Evolutionary conservation across 225 moss, liverwort and hornwort genomes (phyloP), one percentile per base, ranked within the genome.

Genomic region (Asterella californica): DNA sequence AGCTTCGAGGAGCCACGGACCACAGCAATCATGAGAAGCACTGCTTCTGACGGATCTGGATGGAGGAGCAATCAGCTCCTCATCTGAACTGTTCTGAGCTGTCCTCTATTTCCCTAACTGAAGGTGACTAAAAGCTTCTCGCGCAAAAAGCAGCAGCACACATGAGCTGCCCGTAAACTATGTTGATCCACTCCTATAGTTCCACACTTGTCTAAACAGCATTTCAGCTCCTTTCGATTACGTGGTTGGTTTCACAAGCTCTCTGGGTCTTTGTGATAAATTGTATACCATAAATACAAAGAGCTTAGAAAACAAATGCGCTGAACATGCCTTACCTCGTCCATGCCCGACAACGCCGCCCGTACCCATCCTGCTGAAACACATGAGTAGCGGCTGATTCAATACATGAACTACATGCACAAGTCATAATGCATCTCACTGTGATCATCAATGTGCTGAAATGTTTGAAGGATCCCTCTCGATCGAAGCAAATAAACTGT

Each of bases 301-400:
- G 25, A 47, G 25, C 42, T 38, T 9, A 25, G n/a, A 47, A 70
- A 48, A 34, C 67, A 1, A 70, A 48, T 46, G 48, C 47, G 36
- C 10, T 48, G 9, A 47, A 71, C 46, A 47, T 71, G 38, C 22
- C 57, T 86, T 88, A 96, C 96, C 87, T 91, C 87, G 84, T 93
- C 88, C 84, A 87, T 82, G 62, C 90, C 88, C 69, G 83, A 91
- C 90, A 96, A 90, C 90, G 94, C 94, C 88, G 91, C 94, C 91
- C 96, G 87, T 80, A 96, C 96, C 96, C 96, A 96, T 96, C 96
- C 96, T 96, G 92, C 91, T 87, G 57, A 85, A 76, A 82, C 46
- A 68, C 46, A 86, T 67, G 27, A 7, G 48, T 65, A 53, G 83
- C 59, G 81, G 53, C 74, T 32, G 18, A 45, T 42, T 68, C 49